Evolutionary conservation across 371 early-diverging fungal genomes (phyloP), one percentile per base, ranked within the genome.

Genomic region (Mucor velutinosus): DNA sequence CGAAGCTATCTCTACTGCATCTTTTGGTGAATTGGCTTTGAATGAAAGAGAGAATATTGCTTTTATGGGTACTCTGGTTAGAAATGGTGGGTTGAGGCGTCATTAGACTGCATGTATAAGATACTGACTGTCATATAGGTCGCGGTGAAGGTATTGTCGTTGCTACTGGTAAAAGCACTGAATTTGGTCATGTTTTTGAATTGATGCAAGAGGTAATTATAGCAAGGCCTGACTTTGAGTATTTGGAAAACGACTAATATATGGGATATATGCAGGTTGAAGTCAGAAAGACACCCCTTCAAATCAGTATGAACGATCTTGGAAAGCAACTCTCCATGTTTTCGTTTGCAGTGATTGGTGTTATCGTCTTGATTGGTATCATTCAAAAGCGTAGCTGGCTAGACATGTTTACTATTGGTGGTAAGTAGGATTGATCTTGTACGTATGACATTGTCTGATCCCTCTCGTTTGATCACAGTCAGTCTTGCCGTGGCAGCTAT

Each of bases 351-450:
- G 86, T 95, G 10, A 98, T 98, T 72, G 87, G 85, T n/a, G 76
- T 95, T 10, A 97, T 97, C 72, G 89, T 94, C 7, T 51, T 97
- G 53, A 86, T 97, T 68, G 99, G 99, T 29, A 70, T 96, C 29
- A 69, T 95, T 65, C 97, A 97, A 76, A 92, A 93, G 45, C 88
- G 93, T 51, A 81, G 81, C n/a, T 91, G 91, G 92, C 80, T 98
- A 47, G 96, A 97, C 72, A 96, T 96, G 96, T 96, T 96, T 72
- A 97, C 96, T 23, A 95, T 97, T 66, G 93, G 93, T 66, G 92
- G 88, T 86, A 72, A 62, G 49, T 33, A n/a, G 0, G 23, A 25
- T 35, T 8, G 17, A n/a, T 11, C 15, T 12, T 51, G 21, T 4
- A 51, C 12, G 4, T 1, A 10, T 11, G 10, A 4, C 3, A 12